Evolutionary conservation across 1,139 yeast species (phyloP).

Genomic region (Suhomyces choctaworum): DNA sequence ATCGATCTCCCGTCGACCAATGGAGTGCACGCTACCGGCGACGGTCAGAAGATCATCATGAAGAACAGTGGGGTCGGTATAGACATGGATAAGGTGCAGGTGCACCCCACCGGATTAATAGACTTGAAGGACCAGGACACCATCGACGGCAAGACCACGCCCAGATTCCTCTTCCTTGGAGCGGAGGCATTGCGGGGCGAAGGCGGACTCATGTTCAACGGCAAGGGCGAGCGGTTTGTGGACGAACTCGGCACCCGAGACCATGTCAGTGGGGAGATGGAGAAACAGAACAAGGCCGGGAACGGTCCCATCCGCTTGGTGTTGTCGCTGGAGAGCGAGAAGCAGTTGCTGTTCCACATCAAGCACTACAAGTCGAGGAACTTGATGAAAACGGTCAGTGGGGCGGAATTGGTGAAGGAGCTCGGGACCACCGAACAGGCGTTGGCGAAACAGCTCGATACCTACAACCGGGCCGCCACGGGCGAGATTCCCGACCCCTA

Average conservation of each 20-base stretch:
- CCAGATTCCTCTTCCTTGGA: conserved; percentile 64
- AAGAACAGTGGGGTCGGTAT: conserved; percentile 61
- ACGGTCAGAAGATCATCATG: conserved; percentile 65
- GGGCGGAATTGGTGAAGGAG: conserved; percentile 51
- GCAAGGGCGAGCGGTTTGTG: conserved; percentile 65
- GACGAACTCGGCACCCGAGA: conserved; percentile 75
- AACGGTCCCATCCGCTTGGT: conserved; percentile 55
- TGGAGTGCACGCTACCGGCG: conserved; percentile 75
- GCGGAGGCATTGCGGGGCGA: conserved; percentile 80
- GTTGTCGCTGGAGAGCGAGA: conserved; percentile 45
- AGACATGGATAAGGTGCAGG: conserved; percentile 77
- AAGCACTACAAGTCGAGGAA: conserved; percentile 69
- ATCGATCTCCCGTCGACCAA: conserved; percentile 69
- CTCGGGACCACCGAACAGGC: conserved; percentile 33
- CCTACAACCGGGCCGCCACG: conserved; percentile 49
- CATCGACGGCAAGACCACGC: conserved; percentile 38
- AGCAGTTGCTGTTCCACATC: conserved; percentile 53
- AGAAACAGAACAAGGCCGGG: conserved; percentile 42
- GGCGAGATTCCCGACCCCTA: conserved; percentile 45
- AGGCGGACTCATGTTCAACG: conserved; percentile 70
- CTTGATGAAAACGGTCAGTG: conserved; percentile 54
- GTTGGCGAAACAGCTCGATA: conserved; percentile 39
- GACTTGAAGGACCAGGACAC: conserved; percentile 59
- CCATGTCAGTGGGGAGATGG: conserved; percentile 63
- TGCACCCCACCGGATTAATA: conserved; percentile 80